Evolutionary conservation across 2,329 filamentous ascomycete species (phyloP).

Genomic region (Xylaria sp.): DNA sequence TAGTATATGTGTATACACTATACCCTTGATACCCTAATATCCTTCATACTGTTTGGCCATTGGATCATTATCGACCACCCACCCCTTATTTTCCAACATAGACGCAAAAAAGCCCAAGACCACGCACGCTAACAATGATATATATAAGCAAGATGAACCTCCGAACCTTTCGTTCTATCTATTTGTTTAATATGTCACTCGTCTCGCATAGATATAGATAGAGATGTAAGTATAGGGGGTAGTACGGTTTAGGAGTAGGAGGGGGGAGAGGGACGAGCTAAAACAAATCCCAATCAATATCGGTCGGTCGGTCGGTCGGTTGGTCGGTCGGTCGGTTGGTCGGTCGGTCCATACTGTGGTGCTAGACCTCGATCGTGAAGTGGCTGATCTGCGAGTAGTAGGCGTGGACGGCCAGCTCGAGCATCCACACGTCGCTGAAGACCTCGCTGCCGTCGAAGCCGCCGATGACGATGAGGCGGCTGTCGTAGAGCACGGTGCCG

Average conservation of each 20-base stretch:
- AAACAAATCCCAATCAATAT: neutral
- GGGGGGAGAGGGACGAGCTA: neutral
- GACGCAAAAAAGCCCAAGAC: neutral
- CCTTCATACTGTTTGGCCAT: neutral
- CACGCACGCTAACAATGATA: constrained; percentile 11
- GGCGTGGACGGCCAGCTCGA: constrained; percentile 70
- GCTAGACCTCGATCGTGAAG: constrained; percentile 69
- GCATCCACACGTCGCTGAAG: constrained; percentile 67
- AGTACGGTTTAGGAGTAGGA: too few species aligned
- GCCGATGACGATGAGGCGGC: constrained; percentile 64
- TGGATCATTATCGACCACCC: neutral
- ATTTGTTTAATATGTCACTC: neutral
- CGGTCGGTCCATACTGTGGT: neutral
- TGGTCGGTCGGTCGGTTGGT: too few species aligned
- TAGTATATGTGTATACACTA: too few species aligned
- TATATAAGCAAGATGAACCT: constrained; percentile 7
- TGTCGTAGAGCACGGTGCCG: constrained; percentile 67
- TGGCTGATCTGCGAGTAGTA: constrained; percentile 76
- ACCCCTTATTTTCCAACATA: constrained; percentile 8
- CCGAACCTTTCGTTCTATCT: constrained; percentile 3
- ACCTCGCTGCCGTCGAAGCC: constrained; percentile 70
- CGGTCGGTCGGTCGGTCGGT: too few species aligned
- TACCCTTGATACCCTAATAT: too few species aligned
- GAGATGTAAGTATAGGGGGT: too few species aligned
- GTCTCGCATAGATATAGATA: neutral